phyloP scores from a whole-genome alignment of 2,329 filamentous ascomycete genomes.

The Sclerotinia minor region DNA sequence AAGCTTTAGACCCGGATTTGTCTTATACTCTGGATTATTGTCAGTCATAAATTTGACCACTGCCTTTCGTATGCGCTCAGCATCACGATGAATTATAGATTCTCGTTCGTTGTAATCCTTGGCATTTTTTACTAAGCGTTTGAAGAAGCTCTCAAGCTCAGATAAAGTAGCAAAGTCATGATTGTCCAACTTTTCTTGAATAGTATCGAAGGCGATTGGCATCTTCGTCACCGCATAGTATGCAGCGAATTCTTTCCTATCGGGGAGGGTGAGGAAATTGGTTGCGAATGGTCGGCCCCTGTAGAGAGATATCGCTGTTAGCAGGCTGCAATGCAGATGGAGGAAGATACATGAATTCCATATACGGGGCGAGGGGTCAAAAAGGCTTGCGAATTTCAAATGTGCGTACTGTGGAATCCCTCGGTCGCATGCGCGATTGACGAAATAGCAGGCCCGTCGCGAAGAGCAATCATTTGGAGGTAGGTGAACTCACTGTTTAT shows the following conservation, averaged over 20 bases:
- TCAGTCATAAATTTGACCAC: constrained; percentile 86
- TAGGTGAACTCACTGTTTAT: constrained; percentile 68
- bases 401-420: not conserved
- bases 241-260: constrained; percentile 62
- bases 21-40: constrained; percentile 78
- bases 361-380: not conserved
- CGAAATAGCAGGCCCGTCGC: constrained; percentile 6
- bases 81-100: constrained; percentile 75
- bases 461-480: constrained; percentile 1
- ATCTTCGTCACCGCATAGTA: constrained; percentile 78
- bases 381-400: not conserved
- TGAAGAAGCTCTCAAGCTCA: constrained; percentile 79
- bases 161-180: constrained; percentile 70
- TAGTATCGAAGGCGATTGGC: constrained; percentile 74
- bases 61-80: constrained; percentile 82
- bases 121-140: constrained; percentile 83
- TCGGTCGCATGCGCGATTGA: constrained; percentile 3
- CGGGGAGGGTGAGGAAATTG: constrained; percentile 72
- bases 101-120: constrained; percentile 79
- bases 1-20: constrained; percentile 63
- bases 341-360: not conserved
- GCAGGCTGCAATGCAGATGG: constrained; percentile 5
- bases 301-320: constrained; percentile 27
- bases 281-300: constrained; percentile 74
- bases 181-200: constrained; percentile 72